phyloP scores from a whole-genome alignment of 2,329 filamentous ascomycete species.

The Colletotrichum somersetense region DNA sequence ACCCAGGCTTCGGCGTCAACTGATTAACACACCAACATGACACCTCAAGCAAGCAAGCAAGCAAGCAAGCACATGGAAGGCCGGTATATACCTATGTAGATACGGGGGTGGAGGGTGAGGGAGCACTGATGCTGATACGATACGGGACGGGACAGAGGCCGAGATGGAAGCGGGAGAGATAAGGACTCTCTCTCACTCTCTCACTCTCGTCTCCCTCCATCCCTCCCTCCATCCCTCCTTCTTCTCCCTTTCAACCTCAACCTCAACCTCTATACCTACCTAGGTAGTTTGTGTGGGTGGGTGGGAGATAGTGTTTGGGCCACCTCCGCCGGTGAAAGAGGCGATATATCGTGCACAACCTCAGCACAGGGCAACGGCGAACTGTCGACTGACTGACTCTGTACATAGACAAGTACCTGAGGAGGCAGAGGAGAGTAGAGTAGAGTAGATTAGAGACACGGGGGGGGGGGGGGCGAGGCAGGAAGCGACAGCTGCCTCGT shows the following conservation, averaged over 20 bases:
- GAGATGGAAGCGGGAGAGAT: constrained; percentile 18
- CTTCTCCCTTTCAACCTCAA: background rate
- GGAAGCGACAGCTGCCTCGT: background rate
- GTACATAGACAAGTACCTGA: too few species aligned
- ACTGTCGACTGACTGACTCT: background rate
- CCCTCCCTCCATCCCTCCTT: too few species aligned
- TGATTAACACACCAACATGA: constrained; percentile 22
- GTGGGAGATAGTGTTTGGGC: background rate
- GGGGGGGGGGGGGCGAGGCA: background rate
- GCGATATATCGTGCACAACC: background rate
- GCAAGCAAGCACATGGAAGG: background rate
- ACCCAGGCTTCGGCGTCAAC: constrained; percentile 1
- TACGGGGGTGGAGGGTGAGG: background rate
- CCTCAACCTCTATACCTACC: background rate
- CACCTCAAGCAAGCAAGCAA: constrained; percentile 10
- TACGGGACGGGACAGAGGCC: constrained; percentile 8
- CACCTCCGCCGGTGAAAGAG: background rate
- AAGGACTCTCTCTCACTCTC: constrained; percentile 1
- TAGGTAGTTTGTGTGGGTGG: too few species aligned
- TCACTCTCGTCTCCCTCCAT: background rate
- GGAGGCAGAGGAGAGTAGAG: too few species aligned
- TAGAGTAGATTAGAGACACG: background rate
- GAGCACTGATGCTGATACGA: constrained; percentile 8
- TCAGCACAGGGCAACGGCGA: background rate
- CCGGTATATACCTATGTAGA: background rate